Conservation (phyloP, 805 yeast species). For the Tetrapisispora arboricola region DNA sequence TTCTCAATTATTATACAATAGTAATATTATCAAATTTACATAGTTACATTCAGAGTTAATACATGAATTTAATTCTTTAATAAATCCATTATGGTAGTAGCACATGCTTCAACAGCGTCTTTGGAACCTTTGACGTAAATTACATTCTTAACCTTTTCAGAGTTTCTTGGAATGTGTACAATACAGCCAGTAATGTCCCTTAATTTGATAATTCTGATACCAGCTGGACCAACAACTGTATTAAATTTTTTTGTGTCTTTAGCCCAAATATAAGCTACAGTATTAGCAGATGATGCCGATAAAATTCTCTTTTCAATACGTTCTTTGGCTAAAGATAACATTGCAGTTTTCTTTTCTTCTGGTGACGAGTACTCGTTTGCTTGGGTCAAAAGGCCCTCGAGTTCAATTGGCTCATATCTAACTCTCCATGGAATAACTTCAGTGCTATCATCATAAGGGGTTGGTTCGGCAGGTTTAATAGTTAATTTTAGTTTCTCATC, state of each 20-base stretch:
- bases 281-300: constrained; percentile 36
- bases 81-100: constrained; percentile 29
- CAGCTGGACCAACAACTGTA: constrained; percentile 67
- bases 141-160: constrained; percentile 42
- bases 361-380: constrained; percentile 21
- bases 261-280: constrained; percentile 55
- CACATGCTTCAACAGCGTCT: constrained; percentile 42
- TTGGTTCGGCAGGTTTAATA: constrained; percentile 26
- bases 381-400: constrained; percentile 25
- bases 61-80: constrained; percentile 7
- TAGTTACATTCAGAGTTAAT: not conserved
- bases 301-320: constrained; percentile 41
- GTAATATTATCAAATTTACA: not conserved
- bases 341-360: constrained; percentile 41
- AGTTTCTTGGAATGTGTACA: constrained; percentile 52
- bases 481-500: constrained; percentile 40
- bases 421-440: constrained; percentile 57
- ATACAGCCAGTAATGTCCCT: constrained; percentile 51
- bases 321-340: constrained; percentile 21
- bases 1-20: not conserved
- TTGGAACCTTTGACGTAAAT: constrained; percentile 51
- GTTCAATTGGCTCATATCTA: constrained; percentile 30
- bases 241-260: constrained; percentile 43
- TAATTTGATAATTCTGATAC: constrained; percentile 51
- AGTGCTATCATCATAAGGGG: constrained; percentile 14